Percentiles rank a stretch among this genome's conserved stretches.
Evolutionary conservation across 192 early-diverging fungal species (phyloP).

Genomic region (Mortierella hygrophila): DNA sequence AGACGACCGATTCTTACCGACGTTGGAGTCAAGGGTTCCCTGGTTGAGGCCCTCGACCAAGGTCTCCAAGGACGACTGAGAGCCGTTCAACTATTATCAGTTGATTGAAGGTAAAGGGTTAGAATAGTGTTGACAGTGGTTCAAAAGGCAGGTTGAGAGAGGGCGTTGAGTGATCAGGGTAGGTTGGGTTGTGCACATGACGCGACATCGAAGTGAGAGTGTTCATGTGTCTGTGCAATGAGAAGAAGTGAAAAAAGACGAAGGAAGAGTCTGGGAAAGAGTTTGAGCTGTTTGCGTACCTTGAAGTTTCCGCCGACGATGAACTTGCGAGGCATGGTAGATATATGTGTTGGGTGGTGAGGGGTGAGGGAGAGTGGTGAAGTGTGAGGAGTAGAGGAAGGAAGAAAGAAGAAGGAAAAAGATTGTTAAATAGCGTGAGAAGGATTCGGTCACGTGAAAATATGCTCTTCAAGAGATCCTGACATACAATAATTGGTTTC

Average conservation of each 20-base stretch:
- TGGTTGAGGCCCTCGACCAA: conserved; percentile 86
- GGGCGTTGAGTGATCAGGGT: neutral
- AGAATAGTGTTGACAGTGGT: neutral
- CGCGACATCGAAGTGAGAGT: neutral
- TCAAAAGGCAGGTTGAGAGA: neutral
- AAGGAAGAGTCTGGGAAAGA: neutral
- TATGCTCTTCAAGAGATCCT: too few species aligned
- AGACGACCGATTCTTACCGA: conserved; percentile 69
- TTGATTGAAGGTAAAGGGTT: neutral
- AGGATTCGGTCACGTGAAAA: neutral
- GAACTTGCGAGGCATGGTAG: conserved; percentile 83
- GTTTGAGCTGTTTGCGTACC: conserved; percentile 3
- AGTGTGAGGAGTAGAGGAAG: conserved; percentile 3
- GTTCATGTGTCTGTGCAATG: neutral
- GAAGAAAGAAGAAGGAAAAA: neutral
- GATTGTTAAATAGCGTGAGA: neutral
- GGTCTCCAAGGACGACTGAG: conserved; percentile 75
- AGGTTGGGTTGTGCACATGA: neutral
- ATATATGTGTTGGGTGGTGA: conserved; percentile 5
- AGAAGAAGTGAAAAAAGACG: neutral
- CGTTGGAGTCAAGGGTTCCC: conserved; percentile 68
- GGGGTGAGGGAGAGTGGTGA: neutral
- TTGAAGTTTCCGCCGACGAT: conserved; percentile 81
- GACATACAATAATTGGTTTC: neutral
- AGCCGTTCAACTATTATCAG: conserved; percentile 91